These are phyloP conservation scores for Citrus hindsii DNA, from an alignment of 345 rosid genomes.

Conservation along the genomic window DNA sequence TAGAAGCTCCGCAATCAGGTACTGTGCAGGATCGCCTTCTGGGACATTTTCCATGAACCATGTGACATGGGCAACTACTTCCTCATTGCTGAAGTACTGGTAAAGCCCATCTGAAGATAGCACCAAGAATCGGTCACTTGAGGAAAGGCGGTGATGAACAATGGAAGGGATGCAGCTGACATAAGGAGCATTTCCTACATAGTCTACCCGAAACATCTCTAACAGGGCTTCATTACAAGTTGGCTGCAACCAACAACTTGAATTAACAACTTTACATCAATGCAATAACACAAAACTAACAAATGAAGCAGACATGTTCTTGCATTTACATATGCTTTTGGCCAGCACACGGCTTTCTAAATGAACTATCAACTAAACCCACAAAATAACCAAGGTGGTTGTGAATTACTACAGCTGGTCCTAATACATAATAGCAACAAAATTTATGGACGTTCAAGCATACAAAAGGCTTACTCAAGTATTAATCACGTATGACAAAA, in stretches of 20 bases:
- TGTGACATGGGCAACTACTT: slow-evolving; percentile 90
- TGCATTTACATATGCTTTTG: neutral
- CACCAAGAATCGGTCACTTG: slow-evolving; percentile 84
- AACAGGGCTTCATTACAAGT: slow-evolving; percentile 81
- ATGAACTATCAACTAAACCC: neutral
- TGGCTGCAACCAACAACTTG: slow-evolving; percentile 51
- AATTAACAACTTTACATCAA: slow-evolving; percentile 12
- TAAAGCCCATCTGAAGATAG: slow-evolving; percentile 93
- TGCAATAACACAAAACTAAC: neutral
- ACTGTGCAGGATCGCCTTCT: slow-evolving; percentile 96
- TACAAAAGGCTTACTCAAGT: neutral
- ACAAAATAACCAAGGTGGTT: neutral
- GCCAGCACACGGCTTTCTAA: neutral
- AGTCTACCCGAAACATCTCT: slow-evolving; percentile 69
- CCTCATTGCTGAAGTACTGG: slow-evolving; percentile 94
- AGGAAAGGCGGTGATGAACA: slow-evolving; percentile 79
- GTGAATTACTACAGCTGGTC: neutral
- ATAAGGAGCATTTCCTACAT: slow-evolving; percentile 72
- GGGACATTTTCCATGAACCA: slow-evolving; percentile 99
- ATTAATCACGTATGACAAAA: neutral
- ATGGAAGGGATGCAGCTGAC: slow-evolving; percentile 74
- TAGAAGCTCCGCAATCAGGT: slow-evolving; percentile 86
- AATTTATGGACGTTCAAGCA: neutral
- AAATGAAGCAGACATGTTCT: neutral
- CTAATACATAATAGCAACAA: neutral